Evolutionary conservation across 2,329 filamentous ascomycete species (phyloP), one percentile per base, ranked within the genome.

Genomic region (Lecanicillium sp.): DNA sequence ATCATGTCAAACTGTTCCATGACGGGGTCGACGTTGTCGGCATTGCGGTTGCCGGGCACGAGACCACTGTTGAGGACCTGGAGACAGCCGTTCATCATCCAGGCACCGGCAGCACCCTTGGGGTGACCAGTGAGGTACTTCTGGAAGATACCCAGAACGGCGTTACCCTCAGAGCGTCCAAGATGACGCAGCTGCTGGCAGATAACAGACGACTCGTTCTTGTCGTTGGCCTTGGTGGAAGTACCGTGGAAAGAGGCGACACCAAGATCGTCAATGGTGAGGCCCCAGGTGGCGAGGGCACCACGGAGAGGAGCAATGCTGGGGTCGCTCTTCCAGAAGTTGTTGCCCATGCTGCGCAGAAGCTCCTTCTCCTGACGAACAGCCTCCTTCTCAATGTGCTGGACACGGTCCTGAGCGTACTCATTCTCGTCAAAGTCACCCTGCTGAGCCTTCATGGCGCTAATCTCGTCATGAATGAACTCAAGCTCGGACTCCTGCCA

Each of bases 1-100:
- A 98, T 95, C 72, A 95, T 87, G 66, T 98, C 93, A 59, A 93
- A 98, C 66, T 96, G 81, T 77, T 97, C 91, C 87, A 98, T 94
- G 58, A 90, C 78, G 64, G 90, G 82, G 65, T 98, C 93, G 48
- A 98, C 83, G 58, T 98, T 98, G 74, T 98, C 93, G 44, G 93
- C 93, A 60, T 98, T 98, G 62, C 90, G 86, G 74, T 98, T 98
- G 51, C 93, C 93, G 12, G 93, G 93, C 20, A 98, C 91, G 42
- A 98, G 76, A 62, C 93, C 93, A 44, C 79, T 85, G 75, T 97
- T 95, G 60, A 98, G 81, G 38, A 96, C 89, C 68, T 98, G 93
- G 66, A 98, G 74, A 67, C 88, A 93, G 56, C 93, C 93, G 75
- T 98, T 98, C 79, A 98, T 84, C 93, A 98, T 98, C 90, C 93